phyloP scores from a whole-genome alignment of 306 rosid genomes.

The Luffa aegyptiaca region DNA sequence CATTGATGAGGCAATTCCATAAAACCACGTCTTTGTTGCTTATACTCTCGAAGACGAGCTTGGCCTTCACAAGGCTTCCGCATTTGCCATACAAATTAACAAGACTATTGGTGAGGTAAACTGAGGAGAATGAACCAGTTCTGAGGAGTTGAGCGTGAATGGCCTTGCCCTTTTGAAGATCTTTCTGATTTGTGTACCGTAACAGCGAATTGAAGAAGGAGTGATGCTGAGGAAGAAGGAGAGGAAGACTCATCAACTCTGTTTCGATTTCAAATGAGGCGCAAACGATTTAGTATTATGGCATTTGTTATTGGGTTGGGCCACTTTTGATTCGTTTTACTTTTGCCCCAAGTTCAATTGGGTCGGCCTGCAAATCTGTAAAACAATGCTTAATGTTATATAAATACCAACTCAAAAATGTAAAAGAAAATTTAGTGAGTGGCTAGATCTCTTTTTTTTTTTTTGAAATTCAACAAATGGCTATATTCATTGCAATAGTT shows the following conservation, averaged over 20 bases:
- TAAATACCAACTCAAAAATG: neutral
- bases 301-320: neutral
- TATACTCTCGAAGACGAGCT: constrained; percentile 28
- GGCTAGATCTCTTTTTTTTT: neutral
- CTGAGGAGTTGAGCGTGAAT: constrained; percentile 49
- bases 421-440: neutral
- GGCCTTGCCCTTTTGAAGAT: constrained; percentile 27
- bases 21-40: constrained; percentile 39
- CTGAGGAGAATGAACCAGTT: constrained; percentile 18
- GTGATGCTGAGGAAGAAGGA: constrained; percentile 16
- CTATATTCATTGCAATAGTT: neutral
- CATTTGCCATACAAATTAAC: constrained; percentile 53
- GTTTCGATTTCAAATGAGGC: neutral
- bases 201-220: constrained; percentile 21
- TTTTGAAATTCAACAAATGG: neutral
- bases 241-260: constrained; percentile 22
- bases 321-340: neutral
- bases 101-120: constrained; percentile 33
- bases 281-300: neutral
- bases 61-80: constrained; percentile 30
- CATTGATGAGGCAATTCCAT: constrained; percentile 79
- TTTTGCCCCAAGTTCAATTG: neutral
- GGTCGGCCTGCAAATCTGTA: neutral
- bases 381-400: neutral
- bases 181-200: constrained; percentile 25